Conservation (phyloP, 2,329 filamentous ascomycete genomes). For the Helminthosporium solani region DNA sequence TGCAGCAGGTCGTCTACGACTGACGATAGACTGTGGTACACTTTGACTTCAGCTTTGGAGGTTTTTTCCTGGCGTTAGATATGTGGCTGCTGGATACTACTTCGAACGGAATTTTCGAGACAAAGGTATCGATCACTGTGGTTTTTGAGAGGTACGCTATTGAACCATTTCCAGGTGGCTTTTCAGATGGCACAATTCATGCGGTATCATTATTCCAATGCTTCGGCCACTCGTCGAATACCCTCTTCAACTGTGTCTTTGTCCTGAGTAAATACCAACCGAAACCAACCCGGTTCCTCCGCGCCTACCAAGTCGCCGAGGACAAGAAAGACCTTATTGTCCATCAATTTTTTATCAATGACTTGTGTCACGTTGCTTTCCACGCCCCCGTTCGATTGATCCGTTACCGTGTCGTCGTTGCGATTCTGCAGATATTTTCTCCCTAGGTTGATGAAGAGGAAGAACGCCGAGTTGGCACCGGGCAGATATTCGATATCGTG, state of each 20-base stretch:
- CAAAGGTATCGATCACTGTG: no score
- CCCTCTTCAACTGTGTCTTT: constrained; percentile 36
- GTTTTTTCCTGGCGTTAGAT: no score
- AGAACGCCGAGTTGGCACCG: constrained; percentile 49
- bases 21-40: background rate
- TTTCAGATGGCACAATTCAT: background rate
- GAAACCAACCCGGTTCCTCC: constrained; percentile 54
- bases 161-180: background rate
- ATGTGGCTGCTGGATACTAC: no score
- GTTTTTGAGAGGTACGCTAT: no score
- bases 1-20: background rate
- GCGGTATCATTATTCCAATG: background rate
- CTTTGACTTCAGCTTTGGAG: no score
- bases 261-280: constrained; percentile 50
- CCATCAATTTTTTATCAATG: constrained; percentile 48
- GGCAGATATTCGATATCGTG: constrained; percentile 39
- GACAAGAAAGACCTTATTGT: constrained; percentile 54
- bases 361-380: constrained; percentile 31
- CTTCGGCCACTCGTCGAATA: constrained; percentile 24
- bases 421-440: constrained; percentile 11
- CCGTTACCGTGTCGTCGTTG: constrained; percentile 16
- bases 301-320: constrained; percentile 49
- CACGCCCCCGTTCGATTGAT: constrained; percentile 22
- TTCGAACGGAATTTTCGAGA: background rate
- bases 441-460: constrained; percentile 46